phyloP scores from a whole-genome alignment of 2,329 filamentous ascomycete species.

The Hawksworthiomyces lignivorus region DNA sequence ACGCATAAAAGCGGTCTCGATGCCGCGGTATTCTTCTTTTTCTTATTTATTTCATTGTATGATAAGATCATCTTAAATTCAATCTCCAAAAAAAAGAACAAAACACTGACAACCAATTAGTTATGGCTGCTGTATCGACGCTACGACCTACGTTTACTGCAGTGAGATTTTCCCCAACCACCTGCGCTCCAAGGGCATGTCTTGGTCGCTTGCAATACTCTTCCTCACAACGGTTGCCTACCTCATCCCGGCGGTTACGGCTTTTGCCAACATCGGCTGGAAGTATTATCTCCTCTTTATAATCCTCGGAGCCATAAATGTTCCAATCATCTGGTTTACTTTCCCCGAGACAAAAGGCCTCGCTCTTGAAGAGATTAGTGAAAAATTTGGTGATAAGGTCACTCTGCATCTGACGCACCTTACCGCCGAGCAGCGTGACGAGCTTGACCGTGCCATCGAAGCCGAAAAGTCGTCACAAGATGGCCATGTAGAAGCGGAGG shows the following conservation, averaged over 20 bases:
- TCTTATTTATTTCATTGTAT: not conserved
- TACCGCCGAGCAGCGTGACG: not conserved
- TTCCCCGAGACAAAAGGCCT: slow-evolving; percentile 10
- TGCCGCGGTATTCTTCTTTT: slow-evolving; percentile 1
- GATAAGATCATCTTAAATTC: not conserved
- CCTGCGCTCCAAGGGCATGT: slow-evolving; percentile 6
- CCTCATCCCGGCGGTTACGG: not conserved
- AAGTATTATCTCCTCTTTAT: slow-evolving; percentile 10
- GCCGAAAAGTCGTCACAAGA: not conserved
- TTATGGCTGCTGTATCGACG: slow-evolving; percentile 3
- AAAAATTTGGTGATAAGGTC: slow-evolving; percentile 7
- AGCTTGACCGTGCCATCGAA: not conserved
- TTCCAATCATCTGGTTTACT: not conserved
- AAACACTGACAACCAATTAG: too few species aligned
- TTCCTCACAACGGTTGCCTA: slow-evolving; percentile 2
- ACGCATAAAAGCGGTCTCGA: not conserved
- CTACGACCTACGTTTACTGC: slow-evolving; percentile 6
- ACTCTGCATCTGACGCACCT: slow-evolving; percentile 1
- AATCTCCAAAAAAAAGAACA: too few species aligned
- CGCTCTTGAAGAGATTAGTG: slow-evolving; percentile 7
- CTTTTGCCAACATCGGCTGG: slow-evolving; percentile 3
- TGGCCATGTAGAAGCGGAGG: not conserved
- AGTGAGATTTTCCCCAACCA: slow-evolving; percentile 10
- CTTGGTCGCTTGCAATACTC: not conserved
- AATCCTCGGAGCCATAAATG: not conserved